Base-by-base conservation (phyloP, 495 filamentous ascomycete genomes). In the Cairneyella variabilis region DNA sequence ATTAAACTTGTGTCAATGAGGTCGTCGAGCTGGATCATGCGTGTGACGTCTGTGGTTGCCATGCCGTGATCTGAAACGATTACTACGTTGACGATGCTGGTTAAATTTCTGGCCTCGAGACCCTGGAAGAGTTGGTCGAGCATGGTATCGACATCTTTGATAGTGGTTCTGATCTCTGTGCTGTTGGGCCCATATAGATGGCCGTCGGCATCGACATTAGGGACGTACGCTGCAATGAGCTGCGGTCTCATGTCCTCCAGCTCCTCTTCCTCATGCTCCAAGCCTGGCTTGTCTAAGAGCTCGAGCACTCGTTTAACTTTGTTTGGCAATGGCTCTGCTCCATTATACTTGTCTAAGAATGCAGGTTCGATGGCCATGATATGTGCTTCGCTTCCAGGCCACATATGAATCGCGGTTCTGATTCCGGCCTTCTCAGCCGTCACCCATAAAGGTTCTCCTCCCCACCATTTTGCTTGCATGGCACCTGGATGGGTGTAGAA, bases 21-120 rank as follows among this genome's bases (percentile, higher is more conserved):
- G 64, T 97, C 90, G 56, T 99, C 93, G n/a, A 97, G 71, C 65
- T 97, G 93, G 21, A 99, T 79, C 34, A 96, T 71, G n/a, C 92
- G 82, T 16, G 83, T 76, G 0, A 77, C 81, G 30, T 89, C 84
- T 0, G 93, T 97, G 1, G 88, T 92, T 3, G 92, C 92, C 93
- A 99, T 99, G 18, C 93, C 93, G 61, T 99, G 93, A 67, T 99
- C 93, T 10, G 90, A 95, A 14, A 99, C 91, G n/a, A 99, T 79
- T 28, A 99, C 82, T n/a, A 99, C 78, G 58, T 99, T 99, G 61
- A 97, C 88, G 40, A 97, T 83, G 9, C 85, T 65, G 0, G 91
- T 96, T 14, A 97, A 73, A 61, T 97, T 95, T 21, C 93, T 83
- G 26, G 77, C 72, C 53, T 92, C 77, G 0, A 99, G 70, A 0